phyloP scores from a whole-genome alignment of 1,139 yeast genomes.

The Diutina rugosa region DNA sequence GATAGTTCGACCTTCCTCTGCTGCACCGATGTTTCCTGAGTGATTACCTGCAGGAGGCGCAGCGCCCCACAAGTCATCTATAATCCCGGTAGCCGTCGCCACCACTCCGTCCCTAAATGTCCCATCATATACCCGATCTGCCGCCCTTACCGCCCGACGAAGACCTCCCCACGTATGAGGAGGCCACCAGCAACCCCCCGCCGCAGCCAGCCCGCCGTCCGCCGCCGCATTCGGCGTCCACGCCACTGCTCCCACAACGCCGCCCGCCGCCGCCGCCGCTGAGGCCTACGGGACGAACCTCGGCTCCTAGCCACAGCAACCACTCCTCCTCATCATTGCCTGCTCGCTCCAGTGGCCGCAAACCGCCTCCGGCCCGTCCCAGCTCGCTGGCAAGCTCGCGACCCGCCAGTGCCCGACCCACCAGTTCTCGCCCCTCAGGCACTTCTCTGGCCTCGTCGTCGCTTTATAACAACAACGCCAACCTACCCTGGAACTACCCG shows the following conservation, averaged over 20 bases:
- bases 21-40: background rate
- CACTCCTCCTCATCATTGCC: background rate
- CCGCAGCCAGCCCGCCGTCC: constrained; percentile 3
- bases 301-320: background rate
- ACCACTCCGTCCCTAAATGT: background rate
- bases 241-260: background rate
- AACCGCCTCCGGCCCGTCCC: background rate
- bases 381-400: background rate
- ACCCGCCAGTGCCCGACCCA: background rate
- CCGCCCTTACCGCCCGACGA: constrained; percentile 3
- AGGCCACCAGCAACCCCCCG: constrained; percentile 7
- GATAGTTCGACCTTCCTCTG: too few species aligned
- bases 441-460: constrained; percentile 3
- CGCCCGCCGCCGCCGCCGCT: constrained; percentile 2
- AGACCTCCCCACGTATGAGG: constrained; percentile 10
- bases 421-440: too few species aligned
- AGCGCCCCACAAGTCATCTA: background rate
- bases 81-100: background rate
- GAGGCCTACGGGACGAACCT: constrained; percentile 1
- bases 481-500: constrained; percentile 45
- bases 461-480: constrained; percentile 9
- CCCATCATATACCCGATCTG: background rate
- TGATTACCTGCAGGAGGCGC: background rate
- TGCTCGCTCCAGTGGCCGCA: background rate
- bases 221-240: background rate